Evolutionary conservation across 148 eudicot genomes (phyloP).

Genomic region (Camellia granthamiana): DNA sequence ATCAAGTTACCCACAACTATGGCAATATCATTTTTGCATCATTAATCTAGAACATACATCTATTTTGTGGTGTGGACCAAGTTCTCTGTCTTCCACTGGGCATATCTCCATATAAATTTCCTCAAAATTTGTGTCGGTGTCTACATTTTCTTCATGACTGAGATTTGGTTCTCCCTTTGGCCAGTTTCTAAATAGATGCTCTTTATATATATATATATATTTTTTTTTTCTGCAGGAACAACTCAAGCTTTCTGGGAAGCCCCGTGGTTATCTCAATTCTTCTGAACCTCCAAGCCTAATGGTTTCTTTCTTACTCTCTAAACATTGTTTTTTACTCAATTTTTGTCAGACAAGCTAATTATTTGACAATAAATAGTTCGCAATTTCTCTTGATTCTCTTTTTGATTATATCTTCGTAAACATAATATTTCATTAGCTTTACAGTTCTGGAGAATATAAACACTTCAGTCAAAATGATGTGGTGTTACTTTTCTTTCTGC

Average conservation of each 20-base stretch:
- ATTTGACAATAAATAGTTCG: neutral
- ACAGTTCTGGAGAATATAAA: neutral
- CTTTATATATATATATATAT: too few species aligned
- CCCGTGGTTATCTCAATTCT: conserved; percentile 41
- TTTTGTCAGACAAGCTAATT: neutral
- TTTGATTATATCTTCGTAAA: neutral
- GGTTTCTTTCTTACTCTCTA: conserved; percentile 32
- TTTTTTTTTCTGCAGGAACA: conserved; percentile 59
- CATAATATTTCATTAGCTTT: neutral
- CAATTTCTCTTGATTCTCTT: neutral
- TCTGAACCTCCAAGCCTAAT: conserved; percentile 37
- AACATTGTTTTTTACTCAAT: neutral
- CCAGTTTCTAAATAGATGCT: neutral
- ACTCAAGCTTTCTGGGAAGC: conserved; percentile 33
- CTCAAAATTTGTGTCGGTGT: neutral
- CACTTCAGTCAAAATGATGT: neutral
- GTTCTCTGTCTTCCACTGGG: neutral
- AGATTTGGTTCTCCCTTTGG: neutral
- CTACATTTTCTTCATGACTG: neutral
- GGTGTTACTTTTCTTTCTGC: conserved; percentile 8
- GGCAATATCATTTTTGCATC: too few species aligned
- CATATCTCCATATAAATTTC: neutral
- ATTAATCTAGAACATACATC: neutral
- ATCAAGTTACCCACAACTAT: neutral
- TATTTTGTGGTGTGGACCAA: neutral